phyloP scores from a whole-genome alignment of 2,329 filamentous ascomycete species.

The Aurifilum marmelostoma region DNA sequence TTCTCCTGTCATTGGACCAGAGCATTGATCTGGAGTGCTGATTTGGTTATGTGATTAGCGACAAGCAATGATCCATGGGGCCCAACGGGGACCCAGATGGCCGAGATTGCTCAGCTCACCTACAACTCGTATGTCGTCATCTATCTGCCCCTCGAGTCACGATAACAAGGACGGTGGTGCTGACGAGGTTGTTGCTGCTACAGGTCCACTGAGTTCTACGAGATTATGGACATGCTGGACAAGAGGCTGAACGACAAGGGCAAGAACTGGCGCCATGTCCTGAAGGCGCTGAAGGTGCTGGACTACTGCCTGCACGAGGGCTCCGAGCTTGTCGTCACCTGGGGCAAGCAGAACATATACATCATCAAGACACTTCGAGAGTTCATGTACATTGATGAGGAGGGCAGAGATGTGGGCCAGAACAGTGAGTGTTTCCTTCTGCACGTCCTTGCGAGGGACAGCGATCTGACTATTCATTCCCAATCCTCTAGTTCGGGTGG shows the following conservation, averaged over 20 bases:
- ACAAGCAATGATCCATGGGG: conserved; percentile 99
- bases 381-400: conserved; percentile 95
- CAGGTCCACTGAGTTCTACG: conserved; percentile 96
- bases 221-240: conserved; percentile 99
- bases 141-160: background rate
- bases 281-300: conserved; percentile 96
- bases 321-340: conserved; percentile 93
- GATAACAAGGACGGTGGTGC: conserved; percentile 6
- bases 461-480: conserved; percentile 32
- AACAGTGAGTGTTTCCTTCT: conserved; percentile 67
- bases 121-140: conserved; percentile 85
- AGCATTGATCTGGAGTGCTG: conserved; percentile 32
- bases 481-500: conserved; percentile 73
- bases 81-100: conserved; percentile 96
- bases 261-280: conserved; percentile 98
- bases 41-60: conserved; percentile 60
- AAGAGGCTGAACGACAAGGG: conserved; percentile 98
- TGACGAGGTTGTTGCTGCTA: conserved; percentile 11
- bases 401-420: conserved; percentile 91
- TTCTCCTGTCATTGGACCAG: conserved; percentile 11
- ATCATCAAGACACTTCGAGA: conserved; percentile 98
- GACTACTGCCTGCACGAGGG: conserved; percentile 98
- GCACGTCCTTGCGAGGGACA: too few species aligned
- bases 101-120: conserved; percentile 95
- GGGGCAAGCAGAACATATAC: conserved; percentile 97